Conservation (phyloP, 2,329 filamentous ascomycete genomes). For the Eutypella sp. region DNA sequence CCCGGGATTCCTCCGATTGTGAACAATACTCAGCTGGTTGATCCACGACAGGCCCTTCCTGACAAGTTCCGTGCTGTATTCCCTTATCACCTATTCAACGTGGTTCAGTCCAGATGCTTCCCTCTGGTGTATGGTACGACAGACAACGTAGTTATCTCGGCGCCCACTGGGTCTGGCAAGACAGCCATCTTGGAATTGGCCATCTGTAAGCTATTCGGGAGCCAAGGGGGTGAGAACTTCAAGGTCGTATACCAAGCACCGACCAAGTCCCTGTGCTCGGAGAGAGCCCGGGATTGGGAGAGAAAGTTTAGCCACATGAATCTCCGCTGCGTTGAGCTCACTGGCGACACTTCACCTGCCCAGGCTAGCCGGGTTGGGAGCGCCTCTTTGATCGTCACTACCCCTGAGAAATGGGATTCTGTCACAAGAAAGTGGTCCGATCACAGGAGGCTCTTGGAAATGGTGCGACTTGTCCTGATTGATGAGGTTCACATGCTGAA, state of each 20-base stretch:
- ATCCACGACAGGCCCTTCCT: slow-evolving; percentile 50
- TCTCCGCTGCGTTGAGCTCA: slow-evolving; percentile 70
- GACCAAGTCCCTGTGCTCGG: slow-evolving; percentile 76
- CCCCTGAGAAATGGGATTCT: slow-evolving; percentile 88
- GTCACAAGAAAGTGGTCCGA: slow-evolving; percentile 85
- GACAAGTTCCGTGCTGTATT: slow-evolving; percentile 68
- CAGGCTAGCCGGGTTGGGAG: slow-evolving; percentile 65
- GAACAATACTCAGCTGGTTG: slow-evolving; percentile 36
- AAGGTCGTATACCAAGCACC: slow-evolving; percentile 85
- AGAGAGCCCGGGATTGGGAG: slow-evolving; percentile 72
- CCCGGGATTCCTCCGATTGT: slow-evolving; percentile 29
- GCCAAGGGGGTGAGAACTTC: slow-evolving; percentile 53
- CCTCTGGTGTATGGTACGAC: slow-evolving; percentile 57
- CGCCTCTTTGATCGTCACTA: slow-evolving; percentile 80
- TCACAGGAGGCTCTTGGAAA: slow-evolving; percentile 65
- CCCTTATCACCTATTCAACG: slow-evolving; percentile 72
- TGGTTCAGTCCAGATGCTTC: slow-evolving; percentile 78
- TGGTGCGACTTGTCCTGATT: slow-evolving; percentile 76
- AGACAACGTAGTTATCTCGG: slow-evolving; percentile 74
- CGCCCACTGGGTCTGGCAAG: slow-evolving; percentile 82
- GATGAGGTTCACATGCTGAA: slow-evolving; percentile 87
- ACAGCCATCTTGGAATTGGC: slow-evolving; percentile 78
- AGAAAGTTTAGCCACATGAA: slow-evolving; percentile 65
- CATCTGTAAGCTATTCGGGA: slow-evolving; percentile 65
- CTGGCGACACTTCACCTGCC: slow-evolving; percentile 68